Evolutionary conservation across 2,329 filamentous ascomycete genomes (phyloP).

Genomic region (Rhynchosporium agropyri): DNA sequence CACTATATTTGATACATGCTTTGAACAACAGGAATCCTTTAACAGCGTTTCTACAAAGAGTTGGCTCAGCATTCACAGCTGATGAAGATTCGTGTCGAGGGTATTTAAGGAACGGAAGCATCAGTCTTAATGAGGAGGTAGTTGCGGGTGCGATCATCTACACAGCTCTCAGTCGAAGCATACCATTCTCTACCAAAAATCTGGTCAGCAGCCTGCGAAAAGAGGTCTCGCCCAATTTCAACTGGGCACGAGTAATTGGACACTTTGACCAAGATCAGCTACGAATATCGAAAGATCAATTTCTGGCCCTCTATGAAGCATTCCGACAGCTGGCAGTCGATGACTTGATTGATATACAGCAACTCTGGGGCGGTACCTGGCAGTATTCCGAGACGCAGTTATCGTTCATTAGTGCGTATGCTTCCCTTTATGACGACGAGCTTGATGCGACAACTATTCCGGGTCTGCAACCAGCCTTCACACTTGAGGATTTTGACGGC

Average conservation of each 20-base stretch:
- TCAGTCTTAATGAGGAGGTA: constrained; percentile 74
- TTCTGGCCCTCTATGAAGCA: constrained; percentile 78
- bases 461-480: constrained; percentile 76
- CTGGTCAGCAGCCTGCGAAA: constrained; percentile 65
- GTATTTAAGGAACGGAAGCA: constrained; percentile 56
- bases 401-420: constrained; percentile 89
- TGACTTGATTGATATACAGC: constrained; percentile 77
- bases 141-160: constrained; percentile 79
- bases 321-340: constrained; percentile 72
- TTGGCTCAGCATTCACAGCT: constrained; percentile 73
- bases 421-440: constrained; percentile 72
- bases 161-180: constrained; percentile 59
- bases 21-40: constrained; percentile 62
- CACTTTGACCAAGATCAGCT: constrained; percentile 81
- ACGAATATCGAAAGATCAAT: constrained; percentile 76
- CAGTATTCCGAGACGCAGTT: constrained; percentile 83
- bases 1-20: constrained; percentile 69
- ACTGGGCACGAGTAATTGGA: constrained; percentile 72
- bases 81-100: constrained; percentile 68
- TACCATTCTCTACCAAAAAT: constrained; percentile 54
- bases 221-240: constrained; percentile 64
- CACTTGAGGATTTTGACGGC: constrained; percentile 62
- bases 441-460: constrained; percentile 86
- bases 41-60: constrained; percentile 70
- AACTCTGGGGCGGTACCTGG: constrained; percentile 89